Percentiles rank a stretch among this genome's conserved stretches.
Conservation (phyloP, 345 rosid genomes). For the Xanthoceras sorbifolium region DNA sequence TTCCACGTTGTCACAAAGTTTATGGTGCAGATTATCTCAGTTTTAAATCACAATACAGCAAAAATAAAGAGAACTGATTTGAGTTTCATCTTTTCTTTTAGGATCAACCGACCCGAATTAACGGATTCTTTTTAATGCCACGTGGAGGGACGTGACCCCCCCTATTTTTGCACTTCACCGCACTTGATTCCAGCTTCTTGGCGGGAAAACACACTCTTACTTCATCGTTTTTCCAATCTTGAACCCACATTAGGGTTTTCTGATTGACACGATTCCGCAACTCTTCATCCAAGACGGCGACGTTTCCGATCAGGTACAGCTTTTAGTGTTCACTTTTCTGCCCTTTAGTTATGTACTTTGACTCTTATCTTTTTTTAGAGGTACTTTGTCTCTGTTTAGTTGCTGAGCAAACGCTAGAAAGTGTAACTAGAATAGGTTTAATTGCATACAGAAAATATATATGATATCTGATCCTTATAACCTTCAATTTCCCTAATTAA, state of each 20-base stretch:
- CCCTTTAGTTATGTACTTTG: not conserved
- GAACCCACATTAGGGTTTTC: conserved; percentile 15
- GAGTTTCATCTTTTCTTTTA: too few relatives aligned
- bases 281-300: not conserved
- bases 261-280: not conserved
- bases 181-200: conserved; percentile 15
- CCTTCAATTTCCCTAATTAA: not conserved
- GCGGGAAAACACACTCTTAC: conserved; percentile 27
- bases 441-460: not conserved
- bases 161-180: not conserved
- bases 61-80: too few relatives aligned
- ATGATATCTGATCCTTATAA: not conserved
- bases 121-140: not conserved
- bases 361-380: too few relatives aligned
- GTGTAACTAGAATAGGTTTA: not conserved
- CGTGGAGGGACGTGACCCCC: not conserved
- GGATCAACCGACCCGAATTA: not conserved
- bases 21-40: too few relatives aligned
- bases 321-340: not conserved
- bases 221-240: not conserved
- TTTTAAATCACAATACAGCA: too few relatives aligned
- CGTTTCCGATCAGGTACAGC: not conserved
- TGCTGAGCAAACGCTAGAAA: not conserved
- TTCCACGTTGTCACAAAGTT: too few relatives aligned
- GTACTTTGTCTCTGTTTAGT: not conserved